A percentile compares a stretch with the other conserved stretches of the same genome.
phyloP scores from a whole-genome alignment of 148 eudicot genomes.

The Fagopyrum esculentum region DNA sequence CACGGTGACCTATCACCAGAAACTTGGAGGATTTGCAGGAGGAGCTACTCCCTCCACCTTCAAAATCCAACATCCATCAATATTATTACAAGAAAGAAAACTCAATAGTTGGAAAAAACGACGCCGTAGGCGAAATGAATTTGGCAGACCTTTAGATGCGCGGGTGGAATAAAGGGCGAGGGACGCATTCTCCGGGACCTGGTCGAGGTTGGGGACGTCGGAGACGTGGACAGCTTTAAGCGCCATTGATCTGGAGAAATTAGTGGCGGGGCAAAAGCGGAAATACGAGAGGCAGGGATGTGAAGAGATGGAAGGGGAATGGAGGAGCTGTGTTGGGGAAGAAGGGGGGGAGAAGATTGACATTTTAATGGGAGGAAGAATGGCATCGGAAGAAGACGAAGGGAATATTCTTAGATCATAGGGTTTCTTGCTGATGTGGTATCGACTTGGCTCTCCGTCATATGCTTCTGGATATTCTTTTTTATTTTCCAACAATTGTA shows the following conservation, averaged over 20 bases:
- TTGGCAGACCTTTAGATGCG: slow-evolving; percentile 29
- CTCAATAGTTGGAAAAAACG: neutral
- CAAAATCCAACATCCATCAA: slow-evolving; percentile 17
- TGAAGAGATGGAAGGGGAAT: neutral
- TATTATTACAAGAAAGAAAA: neutral
- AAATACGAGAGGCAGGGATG: neutral
- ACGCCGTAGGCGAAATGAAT: neutral
- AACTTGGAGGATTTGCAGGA: slow-evolving; percentile 38
- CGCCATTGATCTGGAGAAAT: slow-evolving; percentile 23
- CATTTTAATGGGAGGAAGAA: neutral
- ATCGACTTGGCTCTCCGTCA: slow-evolving; percentile 8
- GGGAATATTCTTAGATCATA: slow-evolving; percentile 4
- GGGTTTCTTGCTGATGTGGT: neutral
- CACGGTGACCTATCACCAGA: slow-evolving; percentile 72
- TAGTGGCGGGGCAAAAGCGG: neutral
- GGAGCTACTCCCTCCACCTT: slow-evolving; percentile 18
- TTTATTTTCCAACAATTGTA: neutral
- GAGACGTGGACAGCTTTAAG: slow-evolving; percentile 47
- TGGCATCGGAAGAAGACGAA: neutral
- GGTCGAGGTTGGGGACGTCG: slow-evolving; percentile 44
- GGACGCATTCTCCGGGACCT: slow-evolving; percentile 35
- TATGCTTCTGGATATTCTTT: slow-evolving; percentile 14
- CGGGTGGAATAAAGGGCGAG: slow-evolving; percentile 35
- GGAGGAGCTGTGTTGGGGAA: neutral
- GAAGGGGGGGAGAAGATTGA: neutral